phyloP scores from a whole-genome alignment of 2,329 filamentous ascomycete species.

The Cladosporium phlei region DNA sequence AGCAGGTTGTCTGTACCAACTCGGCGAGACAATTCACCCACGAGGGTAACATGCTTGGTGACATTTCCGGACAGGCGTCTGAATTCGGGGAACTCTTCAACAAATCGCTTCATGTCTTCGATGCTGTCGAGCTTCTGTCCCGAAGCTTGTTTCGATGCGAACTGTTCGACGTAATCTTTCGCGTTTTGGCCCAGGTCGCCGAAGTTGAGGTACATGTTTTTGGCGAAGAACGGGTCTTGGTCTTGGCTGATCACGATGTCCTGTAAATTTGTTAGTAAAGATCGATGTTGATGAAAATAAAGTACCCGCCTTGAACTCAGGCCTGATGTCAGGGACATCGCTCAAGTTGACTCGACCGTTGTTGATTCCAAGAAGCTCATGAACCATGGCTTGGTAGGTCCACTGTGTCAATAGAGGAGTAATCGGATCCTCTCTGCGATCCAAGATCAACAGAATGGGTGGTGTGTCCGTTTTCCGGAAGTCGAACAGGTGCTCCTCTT shows the following conservation, averaged over 20 bases:
- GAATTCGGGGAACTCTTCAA: constrained; percentile 98
- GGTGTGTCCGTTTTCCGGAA: constrained; percentile 93
- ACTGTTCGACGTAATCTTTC: constrained; percentile 98
- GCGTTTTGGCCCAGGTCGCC: constrained; percentile 92
- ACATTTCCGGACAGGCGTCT: constrained; percentile 95
- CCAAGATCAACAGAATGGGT: constrained; percentile 83
- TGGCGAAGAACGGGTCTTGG: constrained; percentile 97
- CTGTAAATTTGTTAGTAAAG: constrained; percentile 21
- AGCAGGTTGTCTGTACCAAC: constrained; percentile 81
- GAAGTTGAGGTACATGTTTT: constrained; percentile 99
- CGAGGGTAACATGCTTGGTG: constrained; percentile 94
- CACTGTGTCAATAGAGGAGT: constrained; percentile 93
- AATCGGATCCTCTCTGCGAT: constrained; percentile 88
- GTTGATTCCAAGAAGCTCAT: constrained; percentile 86
- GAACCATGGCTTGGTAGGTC: constrained; percentile 99
- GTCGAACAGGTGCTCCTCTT: constrained; percentile 94
- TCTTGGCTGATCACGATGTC: constrained; percentile 95
- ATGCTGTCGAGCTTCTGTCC: constrained; percentile 96
- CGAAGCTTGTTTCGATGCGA: constrained; percentile 95
- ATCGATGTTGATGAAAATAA: background rate
- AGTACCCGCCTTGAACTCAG: constrained; percentile 63
- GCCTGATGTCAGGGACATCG: constrained; percentile 74
- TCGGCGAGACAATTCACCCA: constrained; percentile 84
- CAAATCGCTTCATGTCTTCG: constrained; percentile 97
- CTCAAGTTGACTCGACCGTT: constrained; percentile 92